Percentiles rank a stretch among this genome's conserved stretches.
Evolutionary conservation across 345 rosid species (phyloP).

Genomic region (Acer negundo): DNA sequence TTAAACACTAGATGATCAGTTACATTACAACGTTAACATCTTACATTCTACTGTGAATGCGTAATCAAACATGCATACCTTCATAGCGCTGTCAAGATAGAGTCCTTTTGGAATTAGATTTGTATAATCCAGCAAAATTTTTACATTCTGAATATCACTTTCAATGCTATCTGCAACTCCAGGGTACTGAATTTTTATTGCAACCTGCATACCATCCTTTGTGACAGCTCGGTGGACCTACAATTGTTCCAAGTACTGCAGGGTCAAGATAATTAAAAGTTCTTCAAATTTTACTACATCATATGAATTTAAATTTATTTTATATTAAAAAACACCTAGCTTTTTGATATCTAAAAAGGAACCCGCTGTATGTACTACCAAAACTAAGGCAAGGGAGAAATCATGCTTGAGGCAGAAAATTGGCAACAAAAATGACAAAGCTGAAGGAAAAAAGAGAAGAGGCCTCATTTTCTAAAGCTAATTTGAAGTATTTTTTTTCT

Average conservation of each 20-base stretch:
- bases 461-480: neutral
- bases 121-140: constrained; percentile 76
- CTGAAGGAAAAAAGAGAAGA: neutral
- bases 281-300: neutral
- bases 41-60: neutral
- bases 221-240: constrained; percentile 91
- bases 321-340: neutral
- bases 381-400: neutral
- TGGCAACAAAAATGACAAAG: neutral
- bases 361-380: neutral
- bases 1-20: constrained; percentile 1
- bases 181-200: constrained; percentile 99
- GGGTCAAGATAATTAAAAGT: constrained; percentile 11
- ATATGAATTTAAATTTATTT: neutral
- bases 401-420: constrained; percentile 4
- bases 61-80: constrained; percentile 45
- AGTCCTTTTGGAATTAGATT: constrained; percentile 94
- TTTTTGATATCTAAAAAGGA: neutral
- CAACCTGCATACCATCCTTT: constrained; percentile 71
- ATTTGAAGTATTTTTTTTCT: neutral
- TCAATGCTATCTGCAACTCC: constrained; percentile 97
- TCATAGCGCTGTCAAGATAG: constrained; percentile 86
- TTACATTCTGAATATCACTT: constrained; percentile 94
- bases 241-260: constrained; percentile 24
- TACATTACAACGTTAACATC: neutral